Base-by-base conservation (phyloP, 179 eudicot species). In the Gypsophila paniculata region DNA sequence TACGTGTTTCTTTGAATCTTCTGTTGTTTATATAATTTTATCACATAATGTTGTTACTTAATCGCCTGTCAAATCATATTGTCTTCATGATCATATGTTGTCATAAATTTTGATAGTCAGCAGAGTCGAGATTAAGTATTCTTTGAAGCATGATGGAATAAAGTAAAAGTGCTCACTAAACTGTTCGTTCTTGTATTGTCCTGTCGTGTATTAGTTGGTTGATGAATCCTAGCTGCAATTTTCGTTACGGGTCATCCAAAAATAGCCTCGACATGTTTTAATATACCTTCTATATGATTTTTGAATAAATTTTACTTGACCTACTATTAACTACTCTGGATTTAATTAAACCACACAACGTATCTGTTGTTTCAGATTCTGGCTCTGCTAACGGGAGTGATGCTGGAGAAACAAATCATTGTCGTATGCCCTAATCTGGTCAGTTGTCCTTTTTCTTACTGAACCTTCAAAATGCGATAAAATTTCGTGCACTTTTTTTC, bases 361-460 rank as follows among this genome's bases (percentile, higher is more conserved):
- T 49, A 51, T 74, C 68, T 38, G 55, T 77, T 52, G 70, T 81
- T 85, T 72, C 89, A 94, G 99, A 83, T 94, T 78, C 75, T 95
- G 80, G 83, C 89, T 65, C 78, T 92, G 81, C 55, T 92, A 68
- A 74, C 96, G 8, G 99, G 91, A 73, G 96, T 92, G 36, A 78
- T 95, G 73, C 84, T 92, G 79, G 99, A 95, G 74, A 95, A 92
- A 76, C 99, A 95, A 86, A 85, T 95, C 60, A 80, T 88, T 6
- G 80, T 95, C 10, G 75, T 84, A 52, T 87, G 93, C 80, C 90
- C 92, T 71, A 95, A 95, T 82, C 84, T 88, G 95, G 99, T 94
- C 61, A 68, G 78, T 55, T 68, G 32, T 29, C 34, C 34, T 29
- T 29, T 29, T 29, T 4, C 44, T 39, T 14, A 14, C n/a, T 51